These are phyloP conservation scores for Tagetes patula DNA, from an alignment of 129 eudicot genomes.

Conservation along the genomic window DNA sequence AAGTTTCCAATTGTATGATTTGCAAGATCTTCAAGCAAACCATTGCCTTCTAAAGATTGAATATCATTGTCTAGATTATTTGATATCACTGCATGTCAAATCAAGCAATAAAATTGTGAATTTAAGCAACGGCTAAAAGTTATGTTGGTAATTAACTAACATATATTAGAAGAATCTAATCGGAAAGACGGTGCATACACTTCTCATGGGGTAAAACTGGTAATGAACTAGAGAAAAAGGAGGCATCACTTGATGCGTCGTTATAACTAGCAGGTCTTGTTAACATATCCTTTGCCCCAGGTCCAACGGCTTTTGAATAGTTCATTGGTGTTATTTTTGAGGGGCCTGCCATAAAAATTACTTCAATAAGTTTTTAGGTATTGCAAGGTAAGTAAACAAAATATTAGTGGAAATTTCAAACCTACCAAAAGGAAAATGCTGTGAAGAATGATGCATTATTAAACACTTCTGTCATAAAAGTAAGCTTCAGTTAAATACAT, in stretches of 20 bases:
- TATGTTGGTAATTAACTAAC: background rate
- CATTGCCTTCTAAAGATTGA: constrained; percentile 40
- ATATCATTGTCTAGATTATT: constrained; percentile 34
- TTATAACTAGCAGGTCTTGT: constrained; percentile 41
- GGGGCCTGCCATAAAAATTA: constrained; percentile 35
- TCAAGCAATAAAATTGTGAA: constrained; percentile 9
- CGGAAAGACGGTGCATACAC: constrained; percentile 30
- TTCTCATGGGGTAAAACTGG: constrained; percentile 83
- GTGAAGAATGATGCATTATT: constrained; percentile 42
- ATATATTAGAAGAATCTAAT: background rate
- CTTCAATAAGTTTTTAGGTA: background rate
- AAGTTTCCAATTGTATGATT: constrained; percentile 40
- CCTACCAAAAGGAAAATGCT: constrained; percentile 38
- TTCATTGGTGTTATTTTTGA: constrained; percentile 33
- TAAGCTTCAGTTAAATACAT: constrained; percentile 10
- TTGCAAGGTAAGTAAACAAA: constrained; percentile 12
- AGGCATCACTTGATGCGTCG: constrained; percentile 51
- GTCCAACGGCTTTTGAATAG: constrained; percentile 47
- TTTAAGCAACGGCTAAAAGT: background rate
- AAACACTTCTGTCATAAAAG: constrained; percentile 26
- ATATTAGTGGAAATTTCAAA: constrained; percentile 7
- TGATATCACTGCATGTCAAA: constrained; percentile 43
- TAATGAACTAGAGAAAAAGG: constrained; percentile 74
- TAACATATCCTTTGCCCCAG: constrained; percentile 36
- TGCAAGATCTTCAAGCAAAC: constrained; percentile 41